Evolutionary conservation across 495 filamentous ascomycete species (phyloP), one percentile per base, ranked within the genome.

Genomic region (Rusavskia elegans): DNA sequence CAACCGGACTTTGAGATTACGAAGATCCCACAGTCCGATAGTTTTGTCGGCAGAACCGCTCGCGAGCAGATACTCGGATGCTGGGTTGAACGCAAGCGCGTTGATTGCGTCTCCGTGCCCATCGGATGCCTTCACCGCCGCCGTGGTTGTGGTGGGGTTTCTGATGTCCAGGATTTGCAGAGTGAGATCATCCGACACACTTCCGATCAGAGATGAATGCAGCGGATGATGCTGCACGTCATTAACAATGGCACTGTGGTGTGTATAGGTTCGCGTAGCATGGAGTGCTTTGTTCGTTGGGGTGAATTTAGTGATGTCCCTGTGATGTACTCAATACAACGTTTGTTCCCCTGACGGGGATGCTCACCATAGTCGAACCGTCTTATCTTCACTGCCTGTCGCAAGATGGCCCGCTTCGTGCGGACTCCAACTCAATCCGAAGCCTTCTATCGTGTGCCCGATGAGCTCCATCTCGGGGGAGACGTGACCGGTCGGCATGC

Each of bases 31-130:
- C 32, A 97, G 72, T 14, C 84, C 90, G 58, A 99, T 89, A 0
- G 86, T 87, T 65, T 94, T 94, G 60, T 99, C 92, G 0, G 84
- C 88, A 38, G 90, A 96, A 4, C 85, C 92, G 1, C 92, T 97
- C 4, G 90, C 92, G 42, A 97, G 68, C 46, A 95, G 71, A 30
- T 81, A 85, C 58, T 99, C 89, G 4, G 81, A 80, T 2, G 81
- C 83, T 0, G 88, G 89, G 64, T 95, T 95, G 68, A 95, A 99
- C 6, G 93, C 80, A 35, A 97, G 72, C 11, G 85, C 84, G 65
- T 99, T 99, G 61, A 99, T 89, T 20, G 89, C 89, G 63, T 97
- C 93, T 20, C 72, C 74, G 61, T 99, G 92, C 49, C 78, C 77
- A 20, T 81, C 81, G 17, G 78, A 70, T n/a, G 81, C 70, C 45